These are phyloP conservation scores for Lachnellula willkommii DNA, from an alignment of 2,329 filamentous ascomycete species.

Conservation along the genomic window DNA sequence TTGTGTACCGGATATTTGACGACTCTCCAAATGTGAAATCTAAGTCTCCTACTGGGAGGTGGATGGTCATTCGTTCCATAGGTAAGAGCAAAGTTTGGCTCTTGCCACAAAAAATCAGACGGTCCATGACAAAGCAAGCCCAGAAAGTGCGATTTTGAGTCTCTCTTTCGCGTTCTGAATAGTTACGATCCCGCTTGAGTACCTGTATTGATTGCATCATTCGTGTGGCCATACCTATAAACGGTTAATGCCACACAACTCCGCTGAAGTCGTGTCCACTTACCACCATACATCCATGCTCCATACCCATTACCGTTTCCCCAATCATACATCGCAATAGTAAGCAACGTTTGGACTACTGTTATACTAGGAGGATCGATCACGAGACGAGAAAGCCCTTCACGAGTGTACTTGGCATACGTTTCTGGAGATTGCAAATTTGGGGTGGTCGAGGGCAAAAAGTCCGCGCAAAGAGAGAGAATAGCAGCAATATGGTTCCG, in stretches of 20 bases:
- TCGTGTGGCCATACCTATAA: too few species aligned
- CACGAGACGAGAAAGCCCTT: conserved; percentile 8
- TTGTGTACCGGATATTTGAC: not conserved
- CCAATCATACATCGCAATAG: conserved; percentile 40
- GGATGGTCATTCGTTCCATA: conserved; percentile 1
- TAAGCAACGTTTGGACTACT: conserved; percentile 37
- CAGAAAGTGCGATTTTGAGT: conserved; percentile 40
- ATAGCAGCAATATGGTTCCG: too few species aligned
- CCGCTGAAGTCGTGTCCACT: conserved; percentile 31
- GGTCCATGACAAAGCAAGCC: conserved; percentile 43
- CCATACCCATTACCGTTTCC: conserved; percentile 38
- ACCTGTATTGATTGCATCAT: conserved; percentile 25
- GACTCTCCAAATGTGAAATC: conserved; percentile 32
- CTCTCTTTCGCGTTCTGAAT: conserved; percentile 8
- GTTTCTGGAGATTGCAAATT: not conserved
- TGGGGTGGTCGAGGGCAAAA: not conserved
- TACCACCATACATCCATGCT: conserved; percentile 40
- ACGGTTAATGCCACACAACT: too few species aligned
- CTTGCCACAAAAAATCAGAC: conserved; percentile 40
- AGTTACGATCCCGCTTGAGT: conserved; percentile 17
- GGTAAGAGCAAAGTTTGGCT: conserved; percentile 28
- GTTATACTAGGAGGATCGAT: conserved; percentile 30
- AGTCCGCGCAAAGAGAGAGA: too few species aligned
- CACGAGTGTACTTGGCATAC: conserved; percentile 2
- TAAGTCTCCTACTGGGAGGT: conserved; percentile 31